Conservation (phyloP, 2,329 filamentous ascomycete genomes). For the Colletotrichum sidae region DNA sequence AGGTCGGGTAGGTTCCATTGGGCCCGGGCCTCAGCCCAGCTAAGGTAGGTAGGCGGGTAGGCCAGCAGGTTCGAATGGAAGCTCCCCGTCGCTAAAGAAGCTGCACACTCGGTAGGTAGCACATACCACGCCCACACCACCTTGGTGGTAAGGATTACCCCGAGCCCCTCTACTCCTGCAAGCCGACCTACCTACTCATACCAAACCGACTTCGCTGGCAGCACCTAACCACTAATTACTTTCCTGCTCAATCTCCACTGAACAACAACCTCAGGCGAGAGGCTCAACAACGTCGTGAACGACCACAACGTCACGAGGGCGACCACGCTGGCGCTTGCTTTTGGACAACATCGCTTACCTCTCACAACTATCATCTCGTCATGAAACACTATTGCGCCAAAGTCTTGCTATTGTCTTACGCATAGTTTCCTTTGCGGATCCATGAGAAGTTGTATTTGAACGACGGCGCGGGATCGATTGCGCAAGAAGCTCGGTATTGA, state of each 20-base stretch:
- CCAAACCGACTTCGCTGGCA: too few relatives aligned
- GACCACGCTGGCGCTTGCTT: conserved; percentile 1
- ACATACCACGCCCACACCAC: too few relatives aligned
- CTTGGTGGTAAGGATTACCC: conserved; percentile 31
- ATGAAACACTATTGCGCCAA: not conserved
- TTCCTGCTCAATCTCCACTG: conserved; percentile 18
- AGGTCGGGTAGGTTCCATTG: too few relatives aligned
- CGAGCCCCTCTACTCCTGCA: conserved; percentile 12
- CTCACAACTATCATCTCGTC: not conserved
- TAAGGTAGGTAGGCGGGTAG: not conserved
- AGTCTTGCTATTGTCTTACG: not conserved
- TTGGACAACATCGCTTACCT: not conserved
- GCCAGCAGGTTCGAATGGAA: conserved; percentile 4
- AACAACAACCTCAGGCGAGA: conserved; percentile 32
- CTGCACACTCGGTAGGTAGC: not conserved
- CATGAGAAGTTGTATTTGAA: conserved; percentile 25
- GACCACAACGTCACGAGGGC: not conserved
- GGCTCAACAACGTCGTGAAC: conserved; percentile 20
- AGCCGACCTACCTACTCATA: not conserved
- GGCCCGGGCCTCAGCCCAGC: too few relatives aligned
- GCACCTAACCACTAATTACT: conserved; percentile 7
- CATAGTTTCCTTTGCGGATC: conserved; percentile 1
- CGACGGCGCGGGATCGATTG: conserved; percentile 20
- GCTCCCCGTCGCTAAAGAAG: conserved; percentile 22
- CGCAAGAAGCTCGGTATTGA: not conserved